Evolutionary conservation across 176 grass and related monocot species (phyloP), one percentile per base, ranked within the genome.

Genomic region (Pontederia paniculata): DNA sequence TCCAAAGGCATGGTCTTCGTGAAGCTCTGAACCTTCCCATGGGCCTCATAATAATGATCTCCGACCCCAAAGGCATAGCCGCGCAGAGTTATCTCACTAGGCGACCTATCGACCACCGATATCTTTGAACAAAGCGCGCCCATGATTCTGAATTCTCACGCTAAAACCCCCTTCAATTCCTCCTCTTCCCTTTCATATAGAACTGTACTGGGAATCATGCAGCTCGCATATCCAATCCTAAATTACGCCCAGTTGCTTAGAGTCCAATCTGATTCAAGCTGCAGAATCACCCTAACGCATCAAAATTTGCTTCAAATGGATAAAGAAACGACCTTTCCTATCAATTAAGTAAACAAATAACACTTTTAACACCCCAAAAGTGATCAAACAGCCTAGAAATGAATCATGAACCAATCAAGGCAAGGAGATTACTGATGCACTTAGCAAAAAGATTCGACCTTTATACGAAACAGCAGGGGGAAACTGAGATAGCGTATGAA

Each of bases 41-140:
- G 16, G 17, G 17, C 44, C 15, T 41, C 1, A 8, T 50, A 52
- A 18, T 52, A 45, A 20, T 37, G 28, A 2, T 37, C 28, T 37
- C 47, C 10, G 15, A 51, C 63, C 11, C 48, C 23, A 19, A 52
- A 51, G 48, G 7, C 63, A 43, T 66, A 18, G 48, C 48, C 48
- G 11, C n/a, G 15, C 13, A 66, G 21, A 17, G 63, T 50, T 9
- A 37, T 14, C 12, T 52, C 63, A 42, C 23, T 42, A 12, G 52
- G 51, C 10, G 65, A 68, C 14, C 20, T 55, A 68, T 55, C 65
- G 9, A 44, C 0, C n/a, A 12, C 51, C 16, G 65, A 19, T 16
- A 51, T 50, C 31, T 16, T 68, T 12, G 51, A 43, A 10, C 66
- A 68, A 55, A 46, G n/a, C 37, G 10, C 66, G 8, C 66, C 66